Evolutionary conservation across 305 asterid genomes (phyloP).

Genomic region (Solanum hybrid): DNA sequence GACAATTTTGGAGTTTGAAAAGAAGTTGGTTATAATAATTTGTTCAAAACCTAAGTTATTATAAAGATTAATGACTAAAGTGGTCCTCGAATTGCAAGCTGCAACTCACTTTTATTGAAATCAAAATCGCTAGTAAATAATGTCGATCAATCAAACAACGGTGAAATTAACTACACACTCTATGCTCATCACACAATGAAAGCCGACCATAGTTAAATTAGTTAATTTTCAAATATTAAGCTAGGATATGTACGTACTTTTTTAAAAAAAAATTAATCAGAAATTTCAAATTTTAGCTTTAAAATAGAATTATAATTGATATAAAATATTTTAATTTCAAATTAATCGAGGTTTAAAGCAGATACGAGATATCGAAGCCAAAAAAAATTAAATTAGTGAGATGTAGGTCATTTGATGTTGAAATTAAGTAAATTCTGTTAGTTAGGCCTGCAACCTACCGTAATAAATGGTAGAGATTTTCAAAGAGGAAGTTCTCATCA

Average conservation of each 20-base stretch:
- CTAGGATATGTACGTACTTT: neutral
- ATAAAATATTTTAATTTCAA: neutral
- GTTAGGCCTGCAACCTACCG: slow-evolving; percentile 59
- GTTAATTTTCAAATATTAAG: neutral
- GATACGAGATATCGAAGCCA: neutral
- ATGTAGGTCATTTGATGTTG: slow-evolving; percentile 44
- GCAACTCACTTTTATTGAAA: neutral
- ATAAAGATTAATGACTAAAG: neutral
- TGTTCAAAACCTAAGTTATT: neutral
- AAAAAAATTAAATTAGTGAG: slow-evolving; percentile 45
- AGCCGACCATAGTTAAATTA: neutral
- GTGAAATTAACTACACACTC: neutral
- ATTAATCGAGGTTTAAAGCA: neutral
- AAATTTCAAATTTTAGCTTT: fast-evolving
- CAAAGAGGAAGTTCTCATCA: neutral
- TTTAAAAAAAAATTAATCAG: neutral
- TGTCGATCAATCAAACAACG: no score
- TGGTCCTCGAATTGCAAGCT: neutral
- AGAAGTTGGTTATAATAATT: slow-evolving; percentile 9
- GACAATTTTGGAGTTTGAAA: slow-evolving; percentile 22
- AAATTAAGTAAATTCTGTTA: slow-evolving; percentile 50
- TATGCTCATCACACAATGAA: neutral
- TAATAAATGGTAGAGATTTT: slow-evolving; percentile 37
- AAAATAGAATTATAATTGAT: neutral
- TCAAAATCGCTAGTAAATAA: neutral